Evolutionary conservation across 176 grass and related monocot genomes (phyloP), one percentile per base, ranked within the genome.

Genomic region (sorghum (Sorghum bicolor)): DNA sequence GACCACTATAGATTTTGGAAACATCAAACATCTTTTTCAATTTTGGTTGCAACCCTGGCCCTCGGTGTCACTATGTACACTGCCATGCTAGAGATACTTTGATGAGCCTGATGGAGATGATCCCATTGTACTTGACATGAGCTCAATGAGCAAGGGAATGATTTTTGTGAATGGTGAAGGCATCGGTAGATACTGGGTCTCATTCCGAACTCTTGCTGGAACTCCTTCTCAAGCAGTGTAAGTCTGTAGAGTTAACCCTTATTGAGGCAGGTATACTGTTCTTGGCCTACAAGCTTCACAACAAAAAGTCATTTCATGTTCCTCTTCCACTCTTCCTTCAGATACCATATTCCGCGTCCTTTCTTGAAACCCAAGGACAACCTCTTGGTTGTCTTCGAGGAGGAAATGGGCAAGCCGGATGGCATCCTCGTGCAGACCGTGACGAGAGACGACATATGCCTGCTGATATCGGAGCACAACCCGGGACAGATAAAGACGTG

Each of bases 401-500:
- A 98, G 85, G 85, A 95, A 11, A n/a, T 75, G 9, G 96, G 96
- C 61, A 98, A 85, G 66, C 87, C 89, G 19, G 83, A 87, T 19
- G 96, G 80, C 71, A 91, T 98, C 48, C 74, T 77, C 16, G 45
- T 93, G 63, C 72, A 88, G 75, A 91, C 80, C 0, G 96, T 95
- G 31, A 92, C 87, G 74, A 93, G 93, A 80, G 96, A 98, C 70
- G 83, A 98, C 89, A 89, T 98, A 22, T 98, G 96, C 31, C 66
- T 88, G 19, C 22, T 90, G 19, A 88, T 98, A 50, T 92, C 91
- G 2, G 93, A 93, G 55, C 55, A 77, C 76, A 82, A 95, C 82
- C 92, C 96, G 0, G 87, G 87, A 5, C 82, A 85, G 15, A 83
- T 94, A 30, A 90, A 85, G 66, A 67, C 91, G 10, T 98, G 90